Conservation (phyloP, 306 rosid genomes). For the Lagenaria siceraria region DNA sequence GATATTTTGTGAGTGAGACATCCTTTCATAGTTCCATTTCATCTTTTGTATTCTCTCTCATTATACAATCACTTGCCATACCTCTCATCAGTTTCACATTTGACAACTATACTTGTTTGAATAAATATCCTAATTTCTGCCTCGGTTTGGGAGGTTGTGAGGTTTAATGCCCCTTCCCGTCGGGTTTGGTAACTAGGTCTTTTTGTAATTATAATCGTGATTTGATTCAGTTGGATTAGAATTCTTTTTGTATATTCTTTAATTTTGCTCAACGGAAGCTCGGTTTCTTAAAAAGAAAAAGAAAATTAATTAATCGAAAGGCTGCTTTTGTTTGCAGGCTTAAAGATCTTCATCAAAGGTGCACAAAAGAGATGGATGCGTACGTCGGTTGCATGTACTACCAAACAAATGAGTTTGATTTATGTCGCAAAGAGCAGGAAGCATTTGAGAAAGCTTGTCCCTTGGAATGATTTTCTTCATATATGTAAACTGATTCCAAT, state of each 20-base stretch:
- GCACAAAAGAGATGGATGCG: conserved; percentile 88
- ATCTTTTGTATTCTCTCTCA: not conserved
- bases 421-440: conserved; percentile 92
- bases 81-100: not conserved
- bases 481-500: conserved; percentile 17
- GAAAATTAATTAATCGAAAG: not conserved
- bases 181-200: not conserved
- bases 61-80: not conserved
- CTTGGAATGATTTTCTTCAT: conserved; percentile 37
- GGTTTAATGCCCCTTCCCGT: too few species aligned
- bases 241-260: not conserved
- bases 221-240: not conserved
- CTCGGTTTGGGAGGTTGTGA: not conserved
- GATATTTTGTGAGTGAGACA: not conserved
- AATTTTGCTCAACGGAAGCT: not conserved
- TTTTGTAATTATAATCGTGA: not conserved
- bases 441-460: conserved; percentile 70
- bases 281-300: not conserved
- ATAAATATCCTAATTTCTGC: not conserved
- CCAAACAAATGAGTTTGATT: conserved; percentile 82
- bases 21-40: not conserved
- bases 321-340: conserved; percentile 41
- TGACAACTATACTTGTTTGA: not conserved
- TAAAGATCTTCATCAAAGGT: conserved; percentile 76
- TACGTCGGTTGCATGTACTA: conserved; percentile 95